These are phyloP conservation scores for Phytopythium kandeliae DNA, from an alignment of 352 stramenopile genomes.

Conservation along the genomic window DNA sequence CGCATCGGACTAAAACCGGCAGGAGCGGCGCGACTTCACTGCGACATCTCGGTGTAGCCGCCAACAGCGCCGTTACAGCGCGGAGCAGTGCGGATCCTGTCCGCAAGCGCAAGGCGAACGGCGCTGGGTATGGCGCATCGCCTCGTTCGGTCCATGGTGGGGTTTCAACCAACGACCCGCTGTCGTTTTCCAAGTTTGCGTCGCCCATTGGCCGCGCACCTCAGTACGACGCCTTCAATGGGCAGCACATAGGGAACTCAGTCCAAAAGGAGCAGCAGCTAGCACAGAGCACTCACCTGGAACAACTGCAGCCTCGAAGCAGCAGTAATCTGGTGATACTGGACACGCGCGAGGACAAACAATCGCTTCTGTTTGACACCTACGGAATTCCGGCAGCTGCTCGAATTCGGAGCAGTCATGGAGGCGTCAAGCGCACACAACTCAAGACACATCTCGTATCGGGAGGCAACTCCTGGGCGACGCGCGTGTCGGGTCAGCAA, in stretches of 20 bases:
- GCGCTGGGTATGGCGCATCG: slow-evolving; percentile 7
- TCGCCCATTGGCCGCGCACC: slow-evolving; percentile 42
- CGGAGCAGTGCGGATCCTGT: slow-evolving; percentile 5
- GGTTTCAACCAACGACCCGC: slow-evolving; percentile 9
- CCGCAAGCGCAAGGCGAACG: slow-evolving; percentile 24
- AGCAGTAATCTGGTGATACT: slow-evolving; percentile 46
- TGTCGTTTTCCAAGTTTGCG: slow-evolving; percentile 37
- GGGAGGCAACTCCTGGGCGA: slow-evolving; percentile 24
- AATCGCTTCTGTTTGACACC: slow-evolving; percentile 57
- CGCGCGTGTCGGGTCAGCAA: slow-evolving; percentile 20
- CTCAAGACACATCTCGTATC: slow-evolving; percentile 45
- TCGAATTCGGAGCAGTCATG: slow-evolving; percentile 1
- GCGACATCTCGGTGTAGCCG: slow-evolving; percentile 4
- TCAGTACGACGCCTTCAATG: slow-evolving; percentile 30
- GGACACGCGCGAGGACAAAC: slow-evolving; percentile 38
- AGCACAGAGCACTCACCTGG: slow-evolving; percentile 4
- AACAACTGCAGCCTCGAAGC: slow-evolving; percentile 2
- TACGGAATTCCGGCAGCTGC: slow-evolving; percentile 39
- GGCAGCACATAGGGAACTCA: slow-evolving; percentile 12
- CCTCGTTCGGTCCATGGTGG: slow-evolving; percentile 2
- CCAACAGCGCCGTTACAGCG: slow-evolving; percentile 5
- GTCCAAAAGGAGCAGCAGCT: neutral
- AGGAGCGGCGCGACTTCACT: neutral
- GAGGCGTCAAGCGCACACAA: slow-evolving; percentile 55
- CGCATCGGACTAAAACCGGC: slow-evolving; percentile 8